Evolutionary conservation across 306 rosid genomes (phyloP).

Genomic region (Medicago ruthenica): DNA sequence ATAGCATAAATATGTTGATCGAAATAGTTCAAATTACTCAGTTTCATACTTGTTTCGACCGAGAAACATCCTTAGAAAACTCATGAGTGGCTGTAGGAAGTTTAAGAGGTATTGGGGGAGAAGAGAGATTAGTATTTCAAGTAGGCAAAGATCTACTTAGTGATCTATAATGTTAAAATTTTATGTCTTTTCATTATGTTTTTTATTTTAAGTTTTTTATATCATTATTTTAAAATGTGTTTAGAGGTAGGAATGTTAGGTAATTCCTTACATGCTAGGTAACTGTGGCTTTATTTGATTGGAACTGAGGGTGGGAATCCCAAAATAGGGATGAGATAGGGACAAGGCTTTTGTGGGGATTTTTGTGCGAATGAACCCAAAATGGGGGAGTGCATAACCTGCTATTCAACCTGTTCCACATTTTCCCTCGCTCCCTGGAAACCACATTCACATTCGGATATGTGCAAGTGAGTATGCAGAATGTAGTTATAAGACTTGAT

Average conservation of each 20-base stretch:
- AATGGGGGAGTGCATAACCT: constrained; percentile 3
- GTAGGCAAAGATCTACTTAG: background rate
- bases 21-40: constrained; percentile 1
- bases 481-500: background rate
- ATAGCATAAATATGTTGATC: constrained; percentile 8
- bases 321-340: background rate
- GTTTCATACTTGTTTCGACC: constrained; percentile 13
- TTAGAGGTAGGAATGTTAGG: constrained; percentile 9
- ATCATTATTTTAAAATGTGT: constrained; percentile 1
- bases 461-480: background rate
- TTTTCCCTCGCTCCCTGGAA: background rate
- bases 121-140: background rate
- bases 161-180: constrained; percentile 11
- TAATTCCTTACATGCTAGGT: no score
- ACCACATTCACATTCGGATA: background rate
- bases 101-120: constrained; percentile 10
- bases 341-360: constrained; percentile 9
- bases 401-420: background rate
- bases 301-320: constrained; percentile 8
- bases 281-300: no score
- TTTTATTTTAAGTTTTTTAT: background rate
- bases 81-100: constrained; percentile 22
- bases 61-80: constrained; percentile 22
- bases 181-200: no score
- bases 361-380: constrained; percentile 2